Evolutionary conservation across 179 eudicot species (phyloP), one percentile per base, ranked within the genome.

Genomic region (Beta corolliflora): DNA sequence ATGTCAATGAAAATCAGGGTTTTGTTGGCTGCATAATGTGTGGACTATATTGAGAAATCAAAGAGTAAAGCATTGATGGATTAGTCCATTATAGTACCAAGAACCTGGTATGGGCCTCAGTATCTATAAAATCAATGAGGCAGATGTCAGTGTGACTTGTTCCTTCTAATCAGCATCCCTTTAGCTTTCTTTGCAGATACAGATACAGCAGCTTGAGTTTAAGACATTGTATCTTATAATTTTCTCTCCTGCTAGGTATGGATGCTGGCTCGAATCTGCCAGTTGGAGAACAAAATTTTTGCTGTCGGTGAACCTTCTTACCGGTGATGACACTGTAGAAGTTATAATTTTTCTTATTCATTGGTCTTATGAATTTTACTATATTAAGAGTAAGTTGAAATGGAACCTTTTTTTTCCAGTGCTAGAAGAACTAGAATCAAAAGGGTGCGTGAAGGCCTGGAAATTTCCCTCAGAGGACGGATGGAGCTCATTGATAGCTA

Each of bases 231-330:
- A 50, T 73, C 58, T 67, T 25, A 77, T 11, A 54, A 53, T 36
- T 65, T 79, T 53, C 36, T 75, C 15, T 77, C 69, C 64, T 48
- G 70, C 59, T 80, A 96, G 99, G 91, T 96, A 55, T 94, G 98
- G 98, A 92, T 94, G 94, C 86, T 96, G 83, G 99, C 97, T 85
- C 96, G 99, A 80, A 92, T 96, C 96, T 91, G 92, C 81, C 98
- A 96, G 84, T 82, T 96, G 89, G 99, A 96, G 86, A 92, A 94
- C 88, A 96, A 94, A 90, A 96, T 96, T 69, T 81, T 88, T 75
- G 98, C 97, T 64, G 93, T 94, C 69, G 99, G 99, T 83, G 98
- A 94, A 85, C 93, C 97, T 83, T 90, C 97, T 82, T 96, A 96
- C 80, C 96, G 94, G 99, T 96, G 82, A 84, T 71, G 21, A 73